Base-by-base conservation (phyloP, 371 early-diverging fungal genomes). In the Cokeromyces recurvatus region DNA sequence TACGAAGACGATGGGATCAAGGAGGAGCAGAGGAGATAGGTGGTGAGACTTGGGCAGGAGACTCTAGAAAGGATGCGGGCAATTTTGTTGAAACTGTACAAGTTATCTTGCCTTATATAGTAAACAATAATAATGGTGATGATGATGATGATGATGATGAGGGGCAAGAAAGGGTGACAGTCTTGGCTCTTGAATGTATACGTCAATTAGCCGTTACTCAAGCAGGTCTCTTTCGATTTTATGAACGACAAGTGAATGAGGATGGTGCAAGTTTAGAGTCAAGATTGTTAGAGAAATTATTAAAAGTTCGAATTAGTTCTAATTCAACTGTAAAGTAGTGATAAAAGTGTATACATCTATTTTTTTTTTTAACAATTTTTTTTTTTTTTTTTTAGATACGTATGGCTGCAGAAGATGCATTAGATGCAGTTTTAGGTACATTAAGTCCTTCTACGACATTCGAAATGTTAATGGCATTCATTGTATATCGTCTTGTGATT, bases 351-450 rank as follows among this genome's bases (percentile, higher is more conserved):
- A 15, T 9, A 34, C 24, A 16, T 17, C 12, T 29, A 22, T 15
- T 15, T 37, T 19, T 5, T 32, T 27, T 47, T 16, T 40, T 32
- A 8, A 27, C 15, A 11, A 29, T 29, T 29, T 29, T 11, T 8
- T 15, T 4, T 24, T 20, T 39, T 34, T 38, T 38, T 53, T 16
- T 15, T 31, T 60, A 67, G 74, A 55, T 66, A n/a, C 62, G 68
- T 29, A 58, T 65, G 25, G 64, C 66, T 27, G 72, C 72, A 31
- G 76, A 76, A 48, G 76, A 76, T 64, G 60, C 72, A 17, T 54
- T 76, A 42, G 76, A 76, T 41, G 51, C 62, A 7, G 52, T 72
- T 25, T 49, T 71, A 20, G 58, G 57, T 8, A 59, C 62, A 10
- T 31, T 72, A 24, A 70, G 61, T 21, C 50, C 72, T 24, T 61